Conservation (phyloP, 176 grass and related monocot species). For the Pontederia paniculata region DNA sequence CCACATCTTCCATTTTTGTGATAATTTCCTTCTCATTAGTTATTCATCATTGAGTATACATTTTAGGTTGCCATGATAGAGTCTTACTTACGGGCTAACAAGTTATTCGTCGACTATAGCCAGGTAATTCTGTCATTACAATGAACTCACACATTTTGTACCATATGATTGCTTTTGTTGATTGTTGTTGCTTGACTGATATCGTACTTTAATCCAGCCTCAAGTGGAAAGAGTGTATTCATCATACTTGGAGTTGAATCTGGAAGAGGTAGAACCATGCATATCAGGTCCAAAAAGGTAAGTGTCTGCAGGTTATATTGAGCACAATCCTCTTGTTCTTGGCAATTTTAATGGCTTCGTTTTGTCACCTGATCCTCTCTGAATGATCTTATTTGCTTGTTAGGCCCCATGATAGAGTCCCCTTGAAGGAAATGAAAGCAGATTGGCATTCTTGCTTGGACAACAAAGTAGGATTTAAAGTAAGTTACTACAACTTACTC, state of each 20-base stretch:
- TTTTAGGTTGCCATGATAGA: slow-evolving; percentile 92
- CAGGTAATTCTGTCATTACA: slow-evolving; percentile 33
- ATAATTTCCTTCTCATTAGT: slow-evolving; percentile 5
- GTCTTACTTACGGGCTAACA: slow-evolving; percentile 82
- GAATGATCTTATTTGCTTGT: not conserved
- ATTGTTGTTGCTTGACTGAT: slow-evolving; percentile 17
- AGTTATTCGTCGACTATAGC: slow-evolving; percentile 80
- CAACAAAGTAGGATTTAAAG: slow-evolving; percentile 93
- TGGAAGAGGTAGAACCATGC: slow-evolving; percentile 83
- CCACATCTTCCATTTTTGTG: slow-evolving; percentile 18
- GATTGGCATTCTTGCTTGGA: slow-evolving; percentile 96
- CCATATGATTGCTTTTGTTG: not conserved
- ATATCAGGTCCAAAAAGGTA: slow-evolving; percentile 95
- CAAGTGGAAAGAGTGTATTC: slow-evolving; percentile 87
- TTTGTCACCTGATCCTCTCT: too few species aligned
- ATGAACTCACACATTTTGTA: not conserved
- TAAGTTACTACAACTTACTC: too few species aligned
- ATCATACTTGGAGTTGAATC: slow-evolving; percentile 83
- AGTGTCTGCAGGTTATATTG: not conserved
- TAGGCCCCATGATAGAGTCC: slow-evolving; percentile 94
- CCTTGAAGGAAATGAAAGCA: slow-evolving; percentile 84
- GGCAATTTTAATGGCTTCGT: too few species aligned
- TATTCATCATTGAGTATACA: slow-evolving; percentile 2
- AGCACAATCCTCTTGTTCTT: not conserved
- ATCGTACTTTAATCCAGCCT: slow-evolving; percentile 35